Base-by-base conservation (phyloP, 1,284 basidiomycete genomes). In the Xerocomus amazonicus region DNA sequence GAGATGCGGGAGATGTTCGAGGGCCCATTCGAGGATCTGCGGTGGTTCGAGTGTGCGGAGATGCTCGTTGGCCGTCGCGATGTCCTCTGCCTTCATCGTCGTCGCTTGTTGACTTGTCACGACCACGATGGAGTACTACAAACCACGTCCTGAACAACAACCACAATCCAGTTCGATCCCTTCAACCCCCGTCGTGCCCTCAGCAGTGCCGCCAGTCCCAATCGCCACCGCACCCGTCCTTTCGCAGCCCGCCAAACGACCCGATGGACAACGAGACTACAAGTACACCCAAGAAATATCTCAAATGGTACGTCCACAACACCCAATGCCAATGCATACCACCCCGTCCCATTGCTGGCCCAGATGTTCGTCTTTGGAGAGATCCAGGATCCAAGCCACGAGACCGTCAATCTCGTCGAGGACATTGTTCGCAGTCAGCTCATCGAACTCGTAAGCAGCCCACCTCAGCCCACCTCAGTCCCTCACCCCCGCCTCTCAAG, bases 351-450 rank as follows among this genome's bases (percentile, higher is more conserved):
- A 35, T 10, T 26, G 17, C 48, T 32, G 19, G 19, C 4, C 3
- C 13, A 43, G 92, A 93, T 97, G 87, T 97, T 96, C 63, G 95
- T 98, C 39, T 97, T 97, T 67, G 94, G 92, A 4, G 93, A 96
- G 69, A 89, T 97, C 1, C 90, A 92, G 62, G 92, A 97, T 53
- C 92, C 94, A 0, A 81, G 87, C 48, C 77, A 80, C 7, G 92
- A 94, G 48, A 95, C 95, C 0, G 88, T 95, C 6, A 89, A 89
- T 59, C 79, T 96, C 27, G 90, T 99, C 9, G 94, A 98, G 69
- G 94, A 99, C 67, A 93, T 97, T 51, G 90, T 97, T n/a, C 81
- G 92, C 31, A 81, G 88, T 52, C 94, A 98, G 59, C 80, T 97
- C 44, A 90, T 95, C 51, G 94, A 98, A 68, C 83, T 98, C 56